Evolutionary conservation across 2,329 filamentous ascomycete genomes (phyloP), one percentile per base, ranked within the genome.

Genomic region (Diaporthe nobilis): DNA sequence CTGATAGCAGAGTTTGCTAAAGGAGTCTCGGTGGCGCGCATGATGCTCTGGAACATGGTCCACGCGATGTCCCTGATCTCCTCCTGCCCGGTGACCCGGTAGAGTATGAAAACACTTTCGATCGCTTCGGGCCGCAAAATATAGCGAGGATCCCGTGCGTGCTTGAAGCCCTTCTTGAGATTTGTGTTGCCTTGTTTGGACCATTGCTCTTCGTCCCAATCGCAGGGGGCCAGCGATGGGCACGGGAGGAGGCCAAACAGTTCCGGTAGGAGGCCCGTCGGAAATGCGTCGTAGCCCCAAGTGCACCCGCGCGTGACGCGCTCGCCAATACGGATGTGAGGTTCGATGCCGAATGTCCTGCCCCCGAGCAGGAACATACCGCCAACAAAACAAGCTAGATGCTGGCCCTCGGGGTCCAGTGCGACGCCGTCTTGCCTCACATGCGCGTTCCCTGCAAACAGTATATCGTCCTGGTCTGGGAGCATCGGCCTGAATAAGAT

Each of bases 21-120:
- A 20, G 37, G 20, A 28, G 79, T 80, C 72, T 75, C 74, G 22
- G 91, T 94, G 80, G 94, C 87, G 77, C 90, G 88, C 79, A 93
- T 85, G 80, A 95, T 95, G 0, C 90, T 87, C 80, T 93, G 88
- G 83, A 95, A 95, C 88, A 95, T 95, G 78, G 93, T 88, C 94
- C 94, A 95, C 22, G 94, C 94, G 91, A 92, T 94, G 76, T 94
- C 88, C 12, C 93, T 87, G 81, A 95, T 95, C 65, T 89, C 90
- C 17, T 89, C 88, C 78, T 95, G 92, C 7, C 92, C 92, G 0
- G 94, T 95, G 80, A 95, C 93, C 68, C 94, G 90, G 89, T 93
- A 95, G 91, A 95, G 93, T 82, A 95, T 93, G 81, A 95, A 93
- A 67, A 95, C 85, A 61, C 89, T 93, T 82, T 95, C 93, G 39